Evolutionary conservation across 805 yeast species (phyloP), one percentile per base, ranked within the genome.

Genomic region (Kuraishia floccosa): DNA sequence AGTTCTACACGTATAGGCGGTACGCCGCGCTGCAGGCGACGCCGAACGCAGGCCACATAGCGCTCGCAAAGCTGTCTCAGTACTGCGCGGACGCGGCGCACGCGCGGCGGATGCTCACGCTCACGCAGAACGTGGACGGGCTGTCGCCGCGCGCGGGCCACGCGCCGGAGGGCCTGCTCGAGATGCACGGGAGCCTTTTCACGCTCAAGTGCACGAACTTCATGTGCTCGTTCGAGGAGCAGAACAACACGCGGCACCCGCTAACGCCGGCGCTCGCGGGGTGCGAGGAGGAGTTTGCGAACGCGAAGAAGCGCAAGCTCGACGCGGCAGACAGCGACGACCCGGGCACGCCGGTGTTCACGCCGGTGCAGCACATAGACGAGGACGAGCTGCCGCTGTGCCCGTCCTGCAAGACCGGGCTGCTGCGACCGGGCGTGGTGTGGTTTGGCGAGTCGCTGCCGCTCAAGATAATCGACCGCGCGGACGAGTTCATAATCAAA

Each of bases 401-500:
- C 49, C 94, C 95, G 0, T 56, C 55, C 8, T 86, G 96, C 47
- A 47, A 58, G n/a, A 64, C 61, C 4, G 78, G 76, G 0, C 47
- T 80, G 9, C 54, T 86, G 35, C 60, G 96, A 15, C 96, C 96
- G 0, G 94, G 91, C 0, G 93, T 86, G 3, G 87, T 85, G 5
- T 86, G 95, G 96, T 84, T 80, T 54, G 96, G 96, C n/a, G 96
- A 86, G 52, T 66, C 85, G 11, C 56, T 86, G 27, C 84, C 94
- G 0, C 50, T 82, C 33, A 55, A 55, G 29, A 66, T 64, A 9
- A 67, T 86, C 35, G 76, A 74, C 37, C 56, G 56, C 26, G 84
- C 83, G 4, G 95, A 85, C 53, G 72, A 68, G 27, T 85, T 81
- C 42, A 63, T 84, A 5, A 65, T 71, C 39, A 44, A 58, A 8